phyloP scores from a whole-genome alignment of 148 eudicot species.

The Cornus suecica region DNA sequence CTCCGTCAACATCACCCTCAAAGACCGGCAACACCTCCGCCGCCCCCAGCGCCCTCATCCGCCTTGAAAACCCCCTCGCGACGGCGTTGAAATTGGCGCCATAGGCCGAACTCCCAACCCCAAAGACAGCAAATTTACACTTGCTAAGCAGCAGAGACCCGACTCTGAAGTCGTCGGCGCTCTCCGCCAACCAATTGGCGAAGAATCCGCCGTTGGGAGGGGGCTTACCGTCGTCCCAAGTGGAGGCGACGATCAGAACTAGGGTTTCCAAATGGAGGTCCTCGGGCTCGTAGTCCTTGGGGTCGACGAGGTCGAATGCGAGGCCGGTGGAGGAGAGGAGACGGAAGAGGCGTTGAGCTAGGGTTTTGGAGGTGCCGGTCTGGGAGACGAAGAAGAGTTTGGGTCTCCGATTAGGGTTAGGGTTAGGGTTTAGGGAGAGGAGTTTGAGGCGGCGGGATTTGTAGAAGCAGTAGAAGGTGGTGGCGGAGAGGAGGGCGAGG shows the following conservation, averaged over 20 bases:
- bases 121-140: constrained; percentile 70
- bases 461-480: constrained; percentile 76
- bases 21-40: constrained; percentile 55
- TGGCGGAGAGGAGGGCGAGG: constrained; percentile 77
- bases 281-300: constrained; percentile 77
- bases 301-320: constrained; percentile 61
- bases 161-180: constrained; percentile 83
- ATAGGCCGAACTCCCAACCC: constrained; percentile 73
- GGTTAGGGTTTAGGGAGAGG: constrained; percentile 16
- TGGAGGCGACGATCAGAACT: constrained; percentile 66
- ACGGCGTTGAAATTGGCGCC: constrained; percentile 71
- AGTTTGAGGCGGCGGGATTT: constrained; percentile 59
- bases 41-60: constrained; percentile 64
- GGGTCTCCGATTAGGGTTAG: constrained; percentile 29
- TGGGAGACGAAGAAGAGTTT: constrained; percentile 69
- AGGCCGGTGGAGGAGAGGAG: constrained; percentile 35
- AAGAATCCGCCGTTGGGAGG: constrained; percentile 61
- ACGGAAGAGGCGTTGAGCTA: constrained; percentile 68
- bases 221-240: constrained; percentile 83
- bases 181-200: constrained; percentile 74
- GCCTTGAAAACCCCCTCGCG: constrained; percentile 46
- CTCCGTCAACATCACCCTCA: constrained; percentile 83
- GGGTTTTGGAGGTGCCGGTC: constrained; percentile 76
- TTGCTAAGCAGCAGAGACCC: constrained; percentile 57
- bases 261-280: constrained; percentile 60